Evolutionary conservation across 169 alveolate genomes (phyloP), one percentile per base, ranked within the genome.

Genomic region (Plasmodium falciparum): DNA sequence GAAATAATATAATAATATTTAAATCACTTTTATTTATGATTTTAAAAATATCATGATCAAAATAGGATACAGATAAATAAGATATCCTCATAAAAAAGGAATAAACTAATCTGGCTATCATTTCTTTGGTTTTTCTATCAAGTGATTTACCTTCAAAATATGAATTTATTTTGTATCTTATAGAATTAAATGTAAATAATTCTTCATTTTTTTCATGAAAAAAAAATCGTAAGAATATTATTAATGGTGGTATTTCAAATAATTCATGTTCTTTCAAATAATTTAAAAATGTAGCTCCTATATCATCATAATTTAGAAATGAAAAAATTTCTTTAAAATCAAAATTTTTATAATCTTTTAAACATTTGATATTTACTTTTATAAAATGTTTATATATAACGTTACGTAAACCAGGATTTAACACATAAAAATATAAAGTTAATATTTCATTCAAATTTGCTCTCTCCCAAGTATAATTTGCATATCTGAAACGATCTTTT

Each of bases 71-170:
- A 0, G 71, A n/a, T 1, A 24, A 33, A 74, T 71, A 86, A 45
- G 56, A 20, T 15, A 86, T 7, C 61, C 92, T 39, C 15, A 52
- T 47, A 1, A 86, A 24, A 22, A 86, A 72, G 39, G 89, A 78
- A 45, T 78, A 78, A n/a, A n/a, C 71, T 56, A 78, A 65, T 66
- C 50, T 66, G 17, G 72, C 63, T 12, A 78, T 58, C 80, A 78
- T 78, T 3, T 15, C 2, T 45, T 24, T 33, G 1, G 89, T 78
- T 24, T 78, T 52, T 11, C 39, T 39, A 66, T 78, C 76, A 65
- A 78, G 65, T 66, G 33, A 2, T 7, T 22, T 13, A 0, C 33
- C 3, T 3, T 75, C 15, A 26, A 78, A 65, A 8, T 50, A 78
- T 0, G 26, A 3, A 65, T 78, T 76, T 4, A 78, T 73, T 7